Conservation (phyloP, 331 rosid genomes). For the Dryas integrifolia region DNA sequence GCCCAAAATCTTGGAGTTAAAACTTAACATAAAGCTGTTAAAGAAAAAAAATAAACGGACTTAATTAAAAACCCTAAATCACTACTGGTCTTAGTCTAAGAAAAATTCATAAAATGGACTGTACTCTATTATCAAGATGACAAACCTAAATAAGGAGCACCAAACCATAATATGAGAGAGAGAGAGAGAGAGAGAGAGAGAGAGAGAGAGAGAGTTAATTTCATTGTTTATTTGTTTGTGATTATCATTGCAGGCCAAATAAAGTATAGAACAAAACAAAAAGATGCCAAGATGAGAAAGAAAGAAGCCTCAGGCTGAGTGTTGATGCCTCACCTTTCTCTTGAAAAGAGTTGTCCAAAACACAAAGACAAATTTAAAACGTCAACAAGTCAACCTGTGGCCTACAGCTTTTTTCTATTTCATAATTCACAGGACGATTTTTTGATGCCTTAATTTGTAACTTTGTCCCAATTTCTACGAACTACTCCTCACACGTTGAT, state of each 20-base stretch:
- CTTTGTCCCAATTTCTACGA: slow-evolving; percentile 1
- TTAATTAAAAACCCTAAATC: too few relatives aligned
- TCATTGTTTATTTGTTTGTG: neutral
- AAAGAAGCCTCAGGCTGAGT: slow-evolving; percentile 6
- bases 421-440: neutral
- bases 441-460: neutral
- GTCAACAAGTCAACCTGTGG: slow-evolving; percentile 32
- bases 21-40: too few relatives aligned
- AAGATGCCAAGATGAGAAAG: neutral
- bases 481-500: neutral
- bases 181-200: neutral
- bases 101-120: too few relatives aligned
- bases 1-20: too few relatives aligned
- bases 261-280: neutral
- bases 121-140: too few relatives aligned
- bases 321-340: neutral
- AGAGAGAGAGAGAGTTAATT: neutral
- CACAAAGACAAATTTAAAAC: neutral
- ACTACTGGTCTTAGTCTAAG: too few relatives aligned
- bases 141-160: too few relatives aligned
- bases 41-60: too few relatives aligned
- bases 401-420: slow-evolving; percentile 26
- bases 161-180: too few relatives aligned
- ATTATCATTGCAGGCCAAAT: slow-evolving; percentile 3
- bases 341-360: neutral